A percentile compares a stretch with the other conserved stretches of the same genome.
These are phyloP conservation scores for Solanum pinnatisectum DNA, from an alignment of 257 asterid genomes.

Conservation along the genomic window DNA sequence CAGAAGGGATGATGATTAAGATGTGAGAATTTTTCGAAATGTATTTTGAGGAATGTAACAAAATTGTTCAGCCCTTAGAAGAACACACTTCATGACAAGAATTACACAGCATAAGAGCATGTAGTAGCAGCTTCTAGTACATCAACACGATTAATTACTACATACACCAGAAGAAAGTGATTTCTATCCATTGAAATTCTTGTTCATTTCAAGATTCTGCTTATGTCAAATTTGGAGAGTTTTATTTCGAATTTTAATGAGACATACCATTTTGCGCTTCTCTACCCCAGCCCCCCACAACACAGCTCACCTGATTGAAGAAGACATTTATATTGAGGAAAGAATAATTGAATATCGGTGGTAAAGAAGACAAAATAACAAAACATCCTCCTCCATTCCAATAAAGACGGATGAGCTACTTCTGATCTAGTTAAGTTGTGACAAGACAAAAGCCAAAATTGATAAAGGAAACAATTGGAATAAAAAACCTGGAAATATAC, in stretches of 20 bases:
- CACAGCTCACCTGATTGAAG: neutral
- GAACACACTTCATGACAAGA: neutral
- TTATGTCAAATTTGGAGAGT: neutral
- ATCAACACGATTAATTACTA: neutral
- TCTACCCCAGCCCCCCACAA: neutral
- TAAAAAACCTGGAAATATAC: neutral
- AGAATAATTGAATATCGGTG: neutral
- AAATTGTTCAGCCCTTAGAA: neutral
- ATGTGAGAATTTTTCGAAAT: neutral
- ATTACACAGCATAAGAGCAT: neutral
- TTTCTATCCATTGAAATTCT: neutral
- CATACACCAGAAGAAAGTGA: neutral
- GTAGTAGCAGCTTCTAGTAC: neutral
- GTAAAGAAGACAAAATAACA: neutral
- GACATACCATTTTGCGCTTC: neutral
- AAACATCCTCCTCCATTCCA: neutral
- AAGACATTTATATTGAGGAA: neutral
- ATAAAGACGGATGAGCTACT: neutral
- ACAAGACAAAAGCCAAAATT: neutral
- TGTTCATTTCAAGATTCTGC: neutral
- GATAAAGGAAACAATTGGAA: neutral
- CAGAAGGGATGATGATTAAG: neutral
- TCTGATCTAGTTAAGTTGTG: neutral
- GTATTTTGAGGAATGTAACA: neutral
- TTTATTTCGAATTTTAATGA: neutral